Evolutionary conservation across 2,329 filamentous ascomycete species (phyloP).

Genomic region (Juglanconis oblonga): DNA sequence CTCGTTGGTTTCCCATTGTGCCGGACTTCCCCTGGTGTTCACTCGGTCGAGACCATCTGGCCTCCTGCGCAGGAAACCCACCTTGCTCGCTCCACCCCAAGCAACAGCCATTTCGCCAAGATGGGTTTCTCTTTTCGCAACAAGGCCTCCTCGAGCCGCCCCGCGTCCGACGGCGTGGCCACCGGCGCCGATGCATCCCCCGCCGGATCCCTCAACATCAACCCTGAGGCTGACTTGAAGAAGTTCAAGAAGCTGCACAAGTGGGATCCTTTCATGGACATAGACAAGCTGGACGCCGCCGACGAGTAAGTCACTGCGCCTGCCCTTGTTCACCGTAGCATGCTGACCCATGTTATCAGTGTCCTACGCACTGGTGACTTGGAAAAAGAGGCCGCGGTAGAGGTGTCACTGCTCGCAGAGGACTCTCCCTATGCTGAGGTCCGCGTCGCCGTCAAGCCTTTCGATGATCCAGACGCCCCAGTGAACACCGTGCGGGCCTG

Average conservation of each 20-base stretch:
- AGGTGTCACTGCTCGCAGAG: conserved; percentile 46
- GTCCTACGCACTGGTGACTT: conserved; percentile 9
- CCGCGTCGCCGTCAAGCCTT: conserved; percentile 40
- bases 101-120: neutral
- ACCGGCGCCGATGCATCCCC: conserved; percentile 2
- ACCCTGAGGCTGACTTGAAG: conserved; percentile 18
- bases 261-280: conserved; percentile 56
- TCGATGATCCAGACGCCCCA: conserved; percentile 50
- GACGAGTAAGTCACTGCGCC: conserved; percentile 39
- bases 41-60: neutral
- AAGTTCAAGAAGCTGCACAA: conserved; percentile 49
- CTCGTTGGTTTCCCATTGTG: neutral
- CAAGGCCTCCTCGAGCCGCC: conserved; percentile 9
- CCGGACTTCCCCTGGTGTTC: neutral
- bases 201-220: neutral
- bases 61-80: neutral
- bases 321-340: neutral
- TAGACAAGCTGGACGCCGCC: conserved; percentile 50
- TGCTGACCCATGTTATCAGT: neutral
- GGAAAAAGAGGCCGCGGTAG: conserved; percentile 27
- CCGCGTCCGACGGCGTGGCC: conserved; percentile 1
- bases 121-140: conserved; percentile 15
- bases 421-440: conserved; percentile 56
- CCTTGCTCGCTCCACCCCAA: neutral
- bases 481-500: conserved; percentile 60